Evolutionary conservation across 805 yeast genomes (phyloP).

Genomic region (Vanderwaltozyma polyspora): DNA sequence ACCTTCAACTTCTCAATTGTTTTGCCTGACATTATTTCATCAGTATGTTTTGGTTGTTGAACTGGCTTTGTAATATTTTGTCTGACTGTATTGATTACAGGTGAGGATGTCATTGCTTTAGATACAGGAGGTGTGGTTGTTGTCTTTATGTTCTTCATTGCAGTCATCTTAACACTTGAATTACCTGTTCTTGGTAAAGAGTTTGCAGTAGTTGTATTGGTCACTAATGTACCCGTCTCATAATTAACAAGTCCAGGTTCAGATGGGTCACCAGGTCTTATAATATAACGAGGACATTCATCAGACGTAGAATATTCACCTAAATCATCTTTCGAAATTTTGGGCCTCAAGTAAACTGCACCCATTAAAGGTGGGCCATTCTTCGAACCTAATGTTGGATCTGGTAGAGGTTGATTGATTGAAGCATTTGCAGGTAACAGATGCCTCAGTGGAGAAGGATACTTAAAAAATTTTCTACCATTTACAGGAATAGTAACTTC

Average conservation of each 20-base stretch:
- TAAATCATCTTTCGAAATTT: slow-evolving; percentile 68
- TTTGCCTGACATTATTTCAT: too few relatives aligned
- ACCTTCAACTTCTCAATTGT: too few relatives aligned
- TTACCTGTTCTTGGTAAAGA: slow-evolving; percentile 15
- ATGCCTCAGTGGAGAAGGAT: slow-evolving; percentile 76
- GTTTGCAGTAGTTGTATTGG: slow-evolving; percentile 10
- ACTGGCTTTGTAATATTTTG: background rate
- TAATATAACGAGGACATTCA: slow-evolving; percentile 33
- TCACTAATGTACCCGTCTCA: slow-evolving; percentile 22
- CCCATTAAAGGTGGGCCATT: slow-evolving; percentile 91
- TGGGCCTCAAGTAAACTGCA: slow-evolving; percentile 72
- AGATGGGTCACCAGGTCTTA: slow-evolving; percentile 33
- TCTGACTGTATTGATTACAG: background rate
- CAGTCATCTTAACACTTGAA: slow-evolving; percentile 11
- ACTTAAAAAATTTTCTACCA: slow-evolving; percentile 56
- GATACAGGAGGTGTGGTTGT: too few relatives aligned
- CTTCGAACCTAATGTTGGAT: slow-evolving; percentile 67
- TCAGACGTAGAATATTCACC: slow-evolving; percentile 56
- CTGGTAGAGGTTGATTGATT: slow-evolving; percentile 67
- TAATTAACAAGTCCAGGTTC: slow-evolving; percentile 26
- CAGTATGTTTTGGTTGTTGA: background rate
- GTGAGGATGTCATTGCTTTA: too few relatives aligned
- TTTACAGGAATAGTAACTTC: slow-evolving; percentile 69
- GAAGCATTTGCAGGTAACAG: slow-evolving; percentile 66
- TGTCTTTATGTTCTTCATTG: slow-evolving; percentile 7